These are phyloP conservation scores for Macrophomina pseudophaseolina DNA, from an alignment of 2,329 filamentous ascomycete species.

Conservation along the genomic window DNA sequence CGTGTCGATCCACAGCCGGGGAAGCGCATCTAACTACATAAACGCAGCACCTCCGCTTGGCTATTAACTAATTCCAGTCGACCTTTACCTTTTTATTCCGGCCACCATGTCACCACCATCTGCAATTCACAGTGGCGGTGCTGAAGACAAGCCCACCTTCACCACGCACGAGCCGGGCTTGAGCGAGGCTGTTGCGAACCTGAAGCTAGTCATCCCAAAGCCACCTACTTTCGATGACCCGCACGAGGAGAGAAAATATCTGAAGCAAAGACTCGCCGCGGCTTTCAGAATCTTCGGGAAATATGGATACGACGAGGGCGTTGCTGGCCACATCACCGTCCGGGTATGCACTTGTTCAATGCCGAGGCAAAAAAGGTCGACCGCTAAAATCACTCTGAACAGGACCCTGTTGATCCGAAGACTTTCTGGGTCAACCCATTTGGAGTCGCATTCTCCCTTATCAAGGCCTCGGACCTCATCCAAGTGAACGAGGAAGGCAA, in stretches of 20 bases:
- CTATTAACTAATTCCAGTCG: not conserved
- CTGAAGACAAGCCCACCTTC: slow-evolving; percentile 34
- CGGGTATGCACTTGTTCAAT: slow-evolving; percentile 43
- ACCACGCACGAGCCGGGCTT: slow-evolving; percentile 41
- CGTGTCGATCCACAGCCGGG: slow-evolving; percentile 3
- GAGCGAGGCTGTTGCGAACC: slow-evolving; percentile 35
- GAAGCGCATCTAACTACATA: not conserved
- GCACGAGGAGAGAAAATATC: slow-evolving; percentile 44
- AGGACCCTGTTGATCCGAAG: slow-evolving; percentile 62
- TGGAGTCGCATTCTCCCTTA: slow-evolving; percentile 65
- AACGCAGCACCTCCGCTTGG: not conserved
- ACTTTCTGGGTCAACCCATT: slow-evolving; percentile 73
- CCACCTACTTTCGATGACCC: slow-evolving; percentile 45
- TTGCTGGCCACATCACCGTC: slow-evolving; percentile 68
- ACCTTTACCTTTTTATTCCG: not conserved
- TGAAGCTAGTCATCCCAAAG: slow-evolving; percentile 34
- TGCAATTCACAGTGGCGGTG: not conserved
- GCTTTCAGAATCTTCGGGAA: slow-evolving; percentile 48
- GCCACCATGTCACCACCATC: slow-evolving; percentile 15
- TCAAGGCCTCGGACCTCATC: slow-evolving; percentile 71
- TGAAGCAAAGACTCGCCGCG: slow-evolving; percentile 45
- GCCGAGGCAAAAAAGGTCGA: too few species aligned
- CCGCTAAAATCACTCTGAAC: not conserved
- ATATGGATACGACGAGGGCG: slow-evolving; percentile 48
- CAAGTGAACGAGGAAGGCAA: slow-evolving; percentile 66